A percentile compares a stretch with the other conserved stretches of the same genome.
phyloP scores from a whole-genome alignment of 352 stramenopile species.

The Globisporangium heterothallicum region DNA sequence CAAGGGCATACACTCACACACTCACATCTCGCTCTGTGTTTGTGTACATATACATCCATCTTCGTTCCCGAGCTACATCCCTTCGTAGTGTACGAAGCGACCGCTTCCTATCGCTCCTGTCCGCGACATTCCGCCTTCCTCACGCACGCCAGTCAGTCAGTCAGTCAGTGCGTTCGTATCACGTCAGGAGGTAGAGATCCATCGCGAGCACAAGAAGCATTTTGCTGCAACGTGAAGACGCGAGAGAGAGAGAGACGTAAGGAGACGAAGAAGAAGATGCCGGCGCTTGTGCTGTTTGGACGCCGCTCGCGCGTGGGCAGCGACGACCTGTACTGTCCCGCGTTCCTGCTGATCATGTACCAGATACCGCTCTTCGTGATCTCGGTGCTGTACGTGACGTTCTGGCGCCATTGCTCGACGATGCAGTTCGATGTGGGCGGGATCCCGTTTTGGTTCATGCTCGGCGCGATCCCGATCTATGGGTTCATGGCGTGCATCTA shows the following conservation, averaged over 20 bases:
- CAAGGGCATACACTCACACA: no score
- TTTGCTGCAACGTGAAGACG: background rate
- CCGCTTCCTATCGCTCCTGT: no score
- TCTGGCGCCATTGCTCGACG: slow-evolving; percentile 62
- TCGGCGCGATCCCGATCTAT: slow-evolving; percentile 55
- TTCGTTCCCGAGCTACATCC: no score
- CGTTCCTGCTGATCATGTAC: slow-evolving; percentile 69
- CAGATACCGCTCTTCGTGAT: slow-evolving; percentile 67
- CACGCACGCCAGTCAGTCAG: no score
- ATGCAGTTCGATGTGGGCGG: slow-evolving; percentile 53
- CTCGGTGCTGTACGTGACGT: slow-evolving; percentile 51
- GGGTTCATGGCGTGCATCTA: slow-evolving; percentile 83
- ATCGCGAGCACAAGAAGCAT: background rate
- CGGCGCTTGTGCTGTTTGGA: slow-evolving; percentile 80
- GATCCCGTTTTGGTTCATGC: slow-evolving; percentile 76
- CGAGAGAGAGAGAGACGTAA: background rate
- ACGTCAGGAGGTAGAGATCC: background rate
- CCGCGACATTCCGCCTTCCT: no score
- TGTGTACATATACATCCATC: no score
- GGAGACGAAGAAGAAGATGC: slow-evolving; percentile 29
- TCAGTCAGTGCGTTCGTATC: no score
- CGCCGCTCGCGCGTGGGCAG: slow-evolving; percentile 77
- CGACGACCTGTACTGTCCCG: slow-evolving; percentile 83
- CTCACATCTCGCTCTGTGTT: no score
- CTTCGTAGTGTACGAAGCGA: no score